Percentiles rank a stretch among this genome's conserved stretches.
Evolutionary conservation across 495 filamentous ascomycete genomes (phyloP).

Genomic region (Penicillium robsamsonii): DNA sequence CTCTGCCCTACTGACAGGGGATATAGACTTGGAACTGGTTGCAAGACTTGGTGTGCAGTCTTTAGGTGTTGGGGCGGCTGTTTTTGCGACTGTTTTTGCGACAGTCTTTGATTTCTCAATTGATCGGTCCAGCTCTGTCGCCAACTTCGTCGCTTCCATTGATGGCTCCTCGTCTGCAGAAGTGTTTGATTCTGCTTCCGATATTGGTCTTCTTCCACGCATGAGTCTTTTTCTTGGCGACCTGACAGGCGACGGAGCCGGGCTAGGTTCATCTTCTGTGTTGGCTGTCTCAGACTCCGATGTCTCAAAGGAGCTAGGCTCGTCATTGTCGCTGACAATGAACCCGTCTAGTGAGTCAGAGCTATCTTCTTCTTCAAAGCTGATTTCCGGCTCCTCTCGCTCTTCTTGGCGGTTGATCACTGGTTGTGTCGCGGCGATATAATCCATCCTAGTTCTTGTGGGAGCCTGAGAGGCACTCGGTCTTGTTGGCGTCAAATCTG

Average conservation of each 20-base stretch:
- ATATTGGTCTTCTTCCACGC: constrained; percentile 34
- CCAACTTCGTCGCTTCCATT: constrained; percentile 5
- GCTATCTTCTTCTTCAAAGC: constrained; percentile 25
- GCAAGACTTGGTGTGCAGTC: not conserved
- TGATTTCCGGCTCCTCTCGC: constrained; percentile 15
- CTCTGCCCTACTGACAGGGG: too few species aligned
- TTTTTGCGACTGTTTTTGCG: too few species aligned
- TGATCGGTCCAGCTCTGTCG: not conserved
- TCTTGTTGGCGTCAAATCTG: constrained; percentile 14
- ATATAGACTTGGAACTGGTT: not conserved
- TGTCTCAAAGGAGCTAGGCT: constrained; percentile 40
- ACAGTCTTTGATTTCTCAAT: not conserved
- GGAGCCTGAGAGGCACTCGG: constrained; percentile 16
- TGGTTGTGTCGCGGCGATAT: constrained; percentile 14
- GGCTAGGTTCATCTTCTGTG: constrained; percentile 29
- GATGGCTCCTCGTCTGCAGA: constrained; percentile 12
- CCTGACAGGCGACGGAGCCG: constrained; percentile 26
- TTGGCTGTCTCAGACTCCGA: constrained; percentile 28
- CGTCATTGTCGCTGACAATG: constrained; percentile 49
- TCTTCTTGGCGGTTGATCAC: constrained; percentile 14
- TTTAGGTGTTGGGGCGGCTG: not conserved
- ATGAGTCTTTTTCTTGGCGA: constrained; percentile 34
- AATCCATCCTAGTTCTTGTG: constrained; percentile 13
- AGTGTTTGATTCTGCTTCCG: constrained; percentile 20
- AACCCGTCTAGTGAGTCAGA: constrained; percentile 44